phyloP scores from a whole-genome alignment of 176 grass and related monocot species.

The Neostapfia colusana region DNA sequence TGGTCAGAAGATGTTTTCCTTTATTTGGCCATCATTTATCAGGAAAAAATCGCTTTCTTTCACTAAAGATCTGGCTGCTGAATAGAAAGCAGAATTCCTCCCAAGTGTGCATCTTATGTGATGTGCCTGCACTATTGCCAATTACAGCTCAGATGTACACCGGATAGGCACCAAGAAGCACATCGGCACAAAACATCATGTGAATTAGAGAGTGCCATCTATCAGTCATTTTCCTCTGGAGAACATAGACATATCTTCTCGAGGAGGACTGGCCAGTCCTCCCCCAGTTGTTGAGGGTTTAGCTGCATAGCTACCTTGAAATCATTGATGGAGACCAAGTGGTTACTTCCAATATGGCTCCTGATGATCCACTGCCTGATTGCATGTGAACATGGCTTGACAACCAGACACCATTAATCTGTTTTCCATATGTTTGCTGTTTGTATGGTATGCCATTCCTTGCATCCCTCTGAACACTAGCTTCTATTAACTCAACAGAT shows the following conservation, averaged over 20 bases:
- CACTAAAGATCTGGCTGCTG: constrained; percentile 30
- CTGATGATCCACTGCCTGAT: constrained; percentile 43
- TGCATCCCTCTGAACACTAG: constrained; percentile 45
- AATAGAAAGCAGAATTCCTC: constrained; percentile 40
- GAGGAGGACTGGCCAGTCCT: constrained; percentile 79
- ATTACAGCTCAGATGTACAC: constrained; percentile 58
- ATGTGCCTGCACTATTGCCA: constrained; percentile 32
- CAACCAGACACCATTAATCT: constrained; percentile 66
- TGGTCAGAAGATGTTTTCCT: constrained; percentile 51
- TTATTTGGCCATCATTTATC: constrained; percentile 46
- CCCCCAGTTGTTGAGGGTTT: constrained; percentile 80
- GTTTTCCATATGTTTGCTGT: constrained; percentile 46
- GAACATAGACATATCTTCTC: constrained; percentile 78
- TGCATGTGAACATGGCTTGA: constrained; percentile 51
- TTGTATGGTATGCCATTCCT: constrained; percentile 45
- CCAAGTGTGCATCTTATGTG: constrained; percentile 50
- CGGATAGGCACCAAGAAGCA: constrained; percentile 53
- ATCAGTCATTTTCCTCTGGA: constrained; percentile 71
- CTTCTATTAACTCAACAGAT: constrained; percentile 64
- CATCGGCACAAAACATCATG: constrained; percentile 50
- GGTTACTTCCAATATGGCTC: constrained; percentile 41
- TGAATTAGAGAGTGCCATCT: constrained; percentile 37
- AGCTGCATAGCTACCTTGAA: constrained; percentile 94
- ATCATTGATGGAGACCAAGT: constrained; percentile 64
- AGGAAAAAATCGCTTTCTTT: constrained; percentile 49